Conservation (phyloP, 129 eudicot species). For the Tagetes erecta region DNA sequence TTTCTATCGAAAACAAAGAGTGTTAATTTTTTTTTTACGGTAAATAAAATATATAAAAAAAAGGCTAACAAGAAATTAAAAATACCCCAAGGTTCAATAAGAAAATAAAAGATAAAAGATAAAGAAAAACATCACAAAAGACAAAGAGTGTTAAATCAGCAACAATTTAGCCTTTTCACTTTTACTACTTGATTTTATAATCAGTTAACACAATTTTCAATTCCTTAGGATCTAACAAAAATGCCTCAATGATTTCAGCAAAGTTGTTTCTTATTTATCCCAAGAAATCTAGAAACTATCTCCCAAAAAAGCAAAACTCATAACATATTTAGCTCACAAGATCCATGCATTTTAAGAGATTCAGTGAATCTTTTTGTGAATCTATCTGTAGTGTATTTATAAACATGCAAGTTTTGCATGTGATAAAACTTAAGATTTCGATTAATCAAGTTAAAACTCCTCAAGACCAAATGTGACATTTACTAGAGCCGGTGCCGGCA, state of each 20-base stretch:
- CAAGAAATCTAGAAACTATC: slow-evolving; percentile 22
- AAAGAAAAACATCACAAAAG: not conserved
- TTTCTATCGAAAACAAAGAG: too few species aligned
- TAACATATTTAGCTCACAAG: not conserved
- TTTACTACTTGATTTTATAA: slow-evolving; percentile 2
- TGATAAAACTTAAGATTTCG: not conserved
- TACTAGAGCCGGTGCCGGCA: too few species aligned
- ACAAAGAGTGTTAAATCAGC: slow-evolving; percentile 16
- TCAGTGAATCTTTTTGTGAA: slow-evolving; percentile 22
- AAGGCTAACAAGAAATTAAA: too few species aligned
- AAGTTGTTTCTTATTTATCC: slow-evolving; percentile 20
- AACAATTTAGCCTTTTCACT: slow-evolving; percentile 23
- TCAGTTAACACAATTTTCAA: slow-evolving; percentile 18
- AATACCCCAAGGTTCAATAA: too few species aligned
- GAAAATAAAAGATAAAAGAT: too few species aligned
- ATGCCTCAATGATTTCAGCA: slow-evolving; percentile 11
- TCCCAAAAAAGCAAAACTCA: not conserved
- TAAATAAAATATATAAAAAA: too few species aligned
- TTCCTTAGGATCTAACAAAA: slow-evolving; percentile 37
- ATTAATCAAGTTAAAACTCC: not conserved
- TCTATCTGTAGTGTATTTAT: not conserved
- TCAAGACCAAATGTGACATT: too few species aligned
- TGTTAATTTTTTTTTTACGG: too few species aligned
- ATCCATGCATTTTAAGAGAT: slow-evolving; percentile 7
- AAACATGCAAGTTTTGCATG: not conserved